Percentiles rank a stretch among this genome's conserved stretches.
These are phyloP conservation scores for Aspergillus latus DNA, from an alignment of 2,329 filamentous ascomycete species.

Conservation along the genomic window DNA sequence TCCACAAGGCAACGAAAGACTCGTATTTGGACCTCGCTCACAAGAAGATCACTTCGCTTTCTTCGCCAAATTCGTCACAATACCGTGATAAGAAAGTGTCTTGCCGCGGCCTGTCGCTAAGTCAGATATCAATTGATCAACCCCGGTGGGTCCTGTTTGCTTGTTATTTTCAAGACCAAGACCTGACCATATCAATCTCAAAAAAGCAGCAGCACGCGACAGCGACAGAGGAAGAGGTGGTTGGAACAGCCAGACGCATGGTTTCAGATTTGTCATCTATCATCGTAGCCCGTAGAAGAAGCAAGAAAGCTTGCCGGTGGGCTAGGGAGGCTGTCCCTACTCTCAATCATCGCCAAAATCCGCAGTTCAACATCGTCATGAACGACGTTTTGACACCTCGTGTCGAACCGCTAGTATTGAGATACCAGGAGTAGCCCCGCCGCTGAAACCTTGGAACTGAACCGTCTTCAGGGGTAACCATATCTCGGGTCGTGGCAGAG, in stretches of 20 bases:
- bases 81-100: background rate
- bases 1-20: slow-evolving; percentile 4
- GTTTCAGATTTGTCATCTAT: background rate
- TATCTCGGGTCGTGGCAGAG: background rate
- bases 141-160: background rate
- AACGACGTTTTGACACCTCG: slow-evolving; percentile 13
- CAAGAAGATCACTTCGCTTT: background rate
- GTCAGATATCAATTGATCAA: background rate
- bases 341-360: background rate
- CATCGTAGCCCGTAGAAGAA: background rate
- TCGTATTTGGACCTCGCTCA: background rate
- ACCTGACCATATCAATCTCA: background rate
- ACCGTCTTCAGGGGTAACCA: slow-evolving; percentile 4
- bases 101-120: background rate
- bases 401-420: slow-evolving; percentile 2
- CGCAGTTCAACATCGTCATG: background rate
- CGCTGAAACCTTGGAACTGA: slow-evolving; percentile 1
- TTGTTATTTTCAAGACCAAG: background rate
- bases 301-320: background rate
- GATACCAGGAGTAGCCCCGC: slow-evolving; percentile 4
- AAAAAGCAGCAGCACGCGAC: background rate
- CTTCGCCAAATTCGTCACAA: background rate
- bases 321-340: background rate
- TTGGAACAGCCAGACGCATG: background rate
- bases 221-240: background rate